Conservation (phyloP, 1,284 basidiomycete genomes). For the Cryptococcus sp. region DNA sequence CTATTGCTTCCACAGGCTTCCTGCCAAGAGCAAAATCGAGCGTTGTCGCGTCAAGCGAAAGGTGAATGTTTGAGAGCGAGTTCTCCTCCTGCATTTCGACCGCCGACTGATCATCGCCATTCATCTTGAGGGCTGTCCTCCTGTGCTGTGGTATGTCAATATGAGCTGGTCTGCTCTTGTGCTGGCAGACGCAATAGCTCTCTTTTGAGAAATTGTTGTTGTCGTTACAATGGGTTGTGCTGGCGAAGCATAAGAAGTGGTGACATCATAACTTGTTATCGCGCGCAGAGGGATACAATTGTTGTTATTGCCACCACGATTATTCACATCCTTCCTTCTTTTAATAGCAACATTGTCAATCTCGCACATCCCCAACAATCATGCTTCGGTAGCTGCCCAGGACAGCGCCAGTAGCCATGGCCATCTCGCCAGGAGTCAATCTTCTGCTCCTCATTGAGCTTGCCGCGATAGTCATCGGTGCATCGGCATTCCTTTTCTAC, state of each 20-base stretch:
- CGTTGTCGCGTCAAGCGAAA: conserved; percentile 38
- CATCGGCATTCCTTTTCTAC: conserved; percentile 78
- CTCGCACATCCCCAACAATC: neutral
- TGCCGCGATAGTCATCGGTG: conserved; percentile 68
- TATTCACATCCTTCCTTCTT: too few species aligned
- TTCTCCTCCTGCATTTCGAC: conserved; percentile 14
- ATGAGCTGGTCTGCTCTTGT: neutral
- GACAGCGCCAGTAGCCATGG: conserved; percentile 9
- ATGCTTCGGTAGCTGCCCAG: neutral
- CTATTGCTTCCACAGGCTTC: conserved; percentile 29
- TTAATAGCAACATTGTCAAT: neutral
- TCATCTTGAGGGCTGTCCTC: conserved; percentile 3
- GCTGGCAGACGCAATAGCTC: too few species aligned
- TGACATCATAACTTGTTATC: too few species aligned
- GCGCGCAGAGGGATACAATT: too few species aligned
- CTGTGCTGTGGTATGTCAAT: too few species aligned
- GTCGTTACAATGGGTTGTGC: too few species aligned
- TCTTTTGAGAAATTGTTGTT: too few species aligned
- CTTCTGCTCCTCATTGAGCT: conserved; percentile 68
- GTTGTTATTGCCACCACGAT: too few species aligned
- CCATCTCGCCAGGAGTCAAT: conserved; percentile 33
- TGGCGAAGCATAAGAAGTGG: too few species aligned
- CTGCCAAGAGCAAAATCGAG: conserved; percentile 32
- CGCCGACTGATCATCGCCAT: conserved; percentile 4
- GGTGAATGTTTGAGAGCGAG: conserved; percentile 5